Conservation (phyloP, 495 filamentous ascomycete genomes). For the Annulohypoxylon bovei region DNA sequence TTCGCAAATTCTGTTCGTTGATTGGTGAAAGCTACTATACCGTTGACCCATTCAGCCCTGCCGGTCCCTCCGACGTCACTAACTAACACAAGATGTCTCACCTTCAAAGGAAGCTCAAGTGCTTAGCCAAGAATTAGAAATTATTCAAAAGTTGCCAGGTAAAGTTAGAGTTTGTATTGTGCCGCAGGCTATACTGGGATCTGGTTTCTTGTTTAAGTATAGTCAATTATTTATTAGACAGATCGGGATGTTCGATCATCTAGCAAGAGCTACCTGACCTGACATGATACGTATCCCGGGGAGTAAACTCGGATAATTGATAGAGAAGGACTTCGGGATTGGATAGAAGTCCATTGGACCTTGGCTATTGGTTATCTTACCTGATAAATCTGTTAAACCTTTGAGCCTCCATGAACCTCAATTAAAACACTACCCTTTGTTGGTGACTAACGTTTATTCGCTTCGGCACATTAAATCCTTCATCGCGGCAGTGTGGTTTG, state of each 20-base stretch:
- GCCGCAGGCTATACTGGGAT: background rate
- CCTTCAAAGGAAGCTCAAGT: background rate
- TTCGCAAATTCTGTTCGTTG: slow-evolving; percentile 3
- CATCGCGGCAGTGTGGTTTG: slow-evolving; percentile 4
- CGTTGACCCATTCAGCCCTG: background rate
- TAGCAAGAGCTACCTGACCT: background rate
- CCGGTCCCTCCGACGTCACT: slow-evolving; percentile 30
- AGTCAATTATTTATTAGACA: background rate
- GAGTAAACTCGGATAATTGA: background rate
- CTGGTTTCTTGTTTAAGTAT: background rate
- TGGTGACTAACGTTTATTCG: background rate
- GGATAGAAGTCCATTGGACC: background rate
- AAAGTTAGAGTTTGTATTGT: slow-evolving; percentile 4
- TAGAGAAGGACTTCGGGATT: background rate
- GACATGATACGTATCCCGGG: background rate
- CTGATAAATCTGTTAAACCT: slow-evolving; percentile 10
- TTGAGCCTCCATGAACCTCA: slow-evolving; percentile 20
- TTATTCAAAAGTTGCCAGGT: background rate
- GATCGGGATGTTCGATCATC: background rate
- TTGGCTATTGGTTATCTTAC: background rate
- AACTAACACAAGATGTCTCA: slow-evolving; percentile 12
- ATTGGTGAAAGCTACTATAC: slow-evolving; percentile 13
- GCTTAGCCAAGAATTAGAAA: background rate
- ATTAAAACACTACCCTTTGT: background rate
- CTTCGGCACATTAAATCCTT: background rate